Evolutionary conservation across 805 yeast species (phyloP).

Genomic region (Brettanomyces sp.): DNA sequence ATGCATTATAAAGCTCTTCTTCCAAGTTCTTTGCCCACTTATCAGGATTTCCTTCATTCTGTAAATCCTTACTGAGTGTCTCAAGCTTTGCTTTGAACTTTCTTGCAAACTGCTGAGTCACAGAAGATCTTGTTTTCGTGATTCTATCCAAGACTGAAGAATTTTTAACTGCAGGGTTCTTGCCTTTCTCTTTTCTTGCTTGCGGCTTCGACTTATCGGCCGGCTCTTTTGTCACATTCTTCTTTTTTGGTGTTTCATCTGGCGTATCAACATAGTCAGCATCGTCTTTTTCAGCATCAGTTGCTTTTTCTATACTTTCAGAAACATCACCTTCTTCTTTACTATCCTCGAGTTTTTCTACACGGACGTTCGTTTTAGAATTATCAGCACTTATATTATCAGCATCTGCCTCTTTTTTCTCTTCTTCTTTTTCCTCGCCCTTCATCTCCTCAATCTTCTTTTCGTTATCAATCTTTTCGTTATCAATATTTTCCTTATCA

Average conservation of each 20-base stretch:
- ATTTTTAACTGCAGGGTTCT: conserved; percentile 6
- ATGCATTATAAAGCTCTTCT: conserved; percentile 31
- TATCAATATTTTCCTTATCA: background rate
- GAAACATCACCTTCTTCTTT: too few species aligned
- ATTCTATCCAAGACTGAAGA: background rate
- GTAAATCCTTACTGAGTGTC: conserved; percentile 14
- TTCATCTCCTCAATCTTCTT: conserved; percentile 4
- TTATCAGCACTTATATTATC: conserved; percentile 11
- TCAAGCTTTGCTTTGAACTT: conserved; percentile 35
- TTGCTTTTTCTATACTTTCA: too few species aligned
- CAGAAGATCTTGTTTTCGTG: conserved; percentile 35
- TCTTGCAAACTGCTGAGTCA: conserved; percentile 40
- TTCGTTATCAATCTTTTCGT: background rate
- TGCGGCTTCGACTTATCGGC: background rate
- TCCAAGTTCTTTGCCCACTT: conserved; percentile 49
- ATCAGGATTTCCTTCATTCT: conserved; percentile 25
- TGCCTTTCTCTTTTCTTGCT: conserved; percentile 1
- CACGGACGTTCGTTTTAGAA: conserved; percentile 3
- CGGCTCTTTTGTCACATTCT: conserved; percentile 5
- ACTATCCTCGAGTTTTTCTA: too few species aligned
- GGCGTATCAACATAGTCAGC: conserved; percentile 7
- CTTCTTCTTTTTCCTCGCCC: conserved; percentile 7
- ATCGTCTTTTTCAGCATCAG: conserved; percentile 1
- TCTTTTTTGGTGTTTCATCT: conserved; percentile 4
- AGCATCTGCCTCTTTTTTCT: conserved; percentile 10